phyloP scores from a whole-genome alignment of 306 rosid genomes.

The Gynostemma pentaphyllum region DNA sequence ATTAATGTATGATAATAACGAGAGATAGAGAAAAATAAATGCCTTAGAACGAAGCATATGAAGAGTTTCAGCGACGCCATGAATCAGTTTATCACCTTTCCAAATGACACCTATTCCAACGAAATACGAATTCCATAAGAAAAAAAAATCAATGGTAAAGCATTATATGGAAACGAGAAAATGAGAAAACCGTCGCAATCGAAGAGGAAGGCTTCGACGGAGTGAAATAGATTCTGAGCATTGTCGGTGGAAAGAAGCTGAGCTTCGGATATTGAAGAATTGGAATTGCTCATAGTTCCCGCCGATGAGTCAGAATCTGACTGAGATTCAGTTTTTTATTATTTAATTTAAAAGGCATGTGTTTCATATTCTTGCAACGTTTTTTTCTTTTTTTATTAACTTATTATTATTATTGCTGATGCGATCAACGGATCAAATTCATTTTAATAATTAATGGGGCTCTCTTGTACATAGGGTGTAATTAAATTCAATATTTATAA shows the following conservation, averaged over 20 bases:
- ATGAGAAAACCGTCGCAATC: conserved; percentile 69
- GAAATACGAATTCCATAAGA: background rate
- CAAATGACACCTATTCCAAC: conserved; percentile 63
- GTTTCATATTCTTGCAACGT: too few species aligned
- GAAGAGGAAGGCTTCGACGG: conserved; percentile 78
- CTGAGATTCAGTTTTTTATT: too few species aligned
- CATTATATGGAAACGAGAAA: background rate
- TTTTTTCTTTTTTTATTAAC: too few species aligned
- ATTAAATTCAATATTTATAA: too few species aligned
- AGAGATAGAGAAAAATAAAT: background rate
- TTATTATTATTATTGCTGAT: too few species aligned
- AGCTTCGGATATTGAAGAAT: background rate
- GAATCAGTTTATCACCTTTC: conserved; percentile 71
- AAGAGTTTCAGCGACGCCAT: conserved; percentile 57
- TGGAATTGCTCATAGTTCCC: background rate
- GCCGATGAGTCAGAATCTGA: too few species aligned
- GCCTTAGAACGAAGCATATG: conserved; percentile 73
- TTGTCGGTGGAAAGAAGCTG: conserved; percentile 30
- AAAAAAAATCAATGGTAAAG: background rate
- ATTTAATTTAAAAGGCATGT: too few species aligned
- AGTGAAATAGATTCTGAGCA: conserved; percentile 35
- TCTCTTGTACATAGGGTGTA: too few species aligned
- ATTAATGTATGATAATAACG: background rate
- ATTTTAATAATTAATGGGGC: too few species aligned
- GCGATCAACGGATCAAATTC: too few species aligned